Evolutionary conservation across 2,329 filamentous ascomycete genomes (phyloP).

Genomic region (Alternaria angustiovoidea): DNA sequence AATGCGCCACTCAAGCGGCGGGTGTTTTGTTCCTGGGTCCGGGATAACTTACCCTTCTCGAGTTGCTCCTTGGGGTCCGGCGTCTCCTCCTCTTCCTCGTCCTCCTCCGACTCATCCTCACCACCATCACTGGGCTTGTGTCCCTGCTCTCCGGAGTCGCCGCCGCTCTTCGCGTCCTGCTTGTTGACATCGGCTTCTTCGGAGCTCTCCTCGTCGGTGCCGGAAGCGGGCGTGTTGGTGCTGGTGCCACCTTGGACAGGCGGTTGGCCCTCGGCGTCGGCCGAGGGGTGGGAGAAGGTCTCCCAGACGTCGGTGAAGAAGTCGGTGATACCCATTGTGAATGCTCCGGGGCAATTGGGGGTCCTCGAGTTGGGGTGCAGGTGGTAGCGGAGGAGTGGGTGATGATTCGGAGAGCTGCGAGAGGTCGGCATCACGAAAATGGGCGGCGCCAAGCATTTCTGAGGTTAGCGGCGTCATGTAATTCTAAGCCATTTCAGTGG

Average conservation of each 20-base stretch:
- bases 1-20: neutral
- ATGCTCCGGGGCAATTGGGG: slow-evolving; percentile 45
- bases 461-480: slow-evolving; percentile 33
- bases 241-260: slow-evolving; percentile 50
- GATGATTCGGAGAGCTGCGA: slow-evolving; percentile 30
- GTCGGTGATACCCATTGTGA: slow-evolving; percentile 69
- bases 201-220: slow-evolving; percentile 54
- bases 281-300: slow-evolving; percentile 64
- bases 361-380: slow-evolving; percentile 25
- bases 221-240: slow-evolving; percentile 50
- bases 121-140: slow-evolving; percentile 55
- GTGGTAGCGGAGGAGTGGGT: slow-evolving; percentile 22
- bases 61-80: slow-evolving; percentile 87
- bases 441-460: slow-evolving; percentile 23
- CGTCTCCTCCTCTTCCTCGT: slow-evolving; percentile 82
- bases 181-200: slow-evolving; percentile 55
- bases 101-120: slow-evolving; percentile 75
- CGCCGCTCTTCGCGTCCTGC: slow-evolving; percentile 50
- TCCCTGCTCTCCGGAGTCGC: slow-evolving; percentile 57
- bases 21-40: neutral
- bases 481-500: slow-evolving; percentile 32
- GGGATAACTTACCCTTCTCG: slow-evolving; percentile 80
- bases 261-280: slow-evolving; percentile 53
- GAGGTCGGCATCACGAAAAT: slow-evolving; percentile 35
- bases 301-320: slow-evolving; percentile 71